Percentiles rank a stretch among this genome's conserved stretches.
phyloP scores from a whole-genome alignment of 768 basidiomycete genomes.

The Pleurotus pulmonarius region DNA sequence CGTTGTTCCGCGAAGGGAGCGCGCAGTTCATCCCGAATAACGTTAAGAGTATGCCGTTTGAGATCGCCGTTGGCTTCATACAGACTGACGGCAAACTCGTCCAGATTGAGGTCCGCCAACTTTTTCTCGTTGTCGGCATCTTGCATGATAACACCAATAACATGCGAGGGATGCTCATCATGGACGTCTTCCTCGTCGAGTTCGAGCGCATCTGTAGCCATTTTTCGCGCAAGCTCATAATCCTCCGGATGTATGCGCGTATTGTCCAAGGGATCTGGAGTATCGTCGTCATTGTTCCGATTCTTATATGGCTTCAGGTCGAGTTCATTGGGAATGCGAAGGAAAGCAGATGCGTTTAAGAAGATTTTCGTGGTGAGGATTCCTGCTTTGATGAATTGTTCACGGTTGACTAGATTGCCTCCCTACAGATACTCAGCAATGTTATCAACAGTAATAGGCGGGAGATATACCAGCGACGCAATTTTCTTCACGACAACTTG shows the following conservation, averaged over 20 bases:
- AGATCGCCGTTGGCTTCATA: slow-evolving; percentile 78
- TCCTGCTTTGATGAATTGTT: slow-evolving; percentile 79
- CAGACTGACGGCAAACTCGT: slow-evolving; percentile 94
- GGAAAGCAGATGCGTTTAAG: slow-evolving; percentile 89
- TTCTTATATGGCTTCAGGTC: slow-evolving; percentile 60
- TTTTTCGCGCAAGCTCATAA: slow-evolving; percentile 95
- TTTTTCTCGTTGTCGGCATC: slow-evolving; percentile 77
- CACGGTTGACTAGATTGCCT: slow-evolving; percentile 81
- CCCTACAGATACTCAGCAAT: slow-evolving; percentile 47
- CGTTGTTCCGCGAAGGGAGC: slow-evolving; percentile 79
- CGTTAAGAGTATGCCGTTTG: slow-evolving; percentile 86
- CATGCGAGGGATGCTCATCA: slow-evolving; percentile 87
- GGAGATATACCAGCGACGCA: slow-evolving; percentile 55
- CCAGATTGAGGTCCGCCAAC: slow-evolving; percentile 86
- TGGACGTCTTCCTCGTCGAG: slow-evolving; percentile 97
- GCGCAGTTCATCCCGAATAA: slow-evolving; percentile 84
- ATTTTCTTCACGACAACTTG: slow-evolving; percentile 82
- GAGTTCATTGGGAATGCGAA: slow-evolving; percentile 77
- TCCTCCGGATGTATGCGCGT: slow-evolving; percentile 98
- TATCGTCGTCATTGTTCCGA: slow-evolving; percentile 64
- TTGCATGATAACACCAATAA: slow-evolving; percentile 82
- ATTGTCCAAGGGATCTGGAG: slow-evolving; percentile 86
- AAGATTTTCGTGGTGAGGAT: slow-evolving; percentile 86
- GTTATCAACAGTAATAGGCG: slow-evolving; percentile 3
- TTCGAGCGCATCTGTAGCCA: slow-evolving; percentile 96